A percentile compares a stretch with the other conserved stretches of the same genome.
phyloP scores from a whole-genome alignment of 2,329 filamentous ascomycete species.

The Corynespora cassiicola region DNA sequence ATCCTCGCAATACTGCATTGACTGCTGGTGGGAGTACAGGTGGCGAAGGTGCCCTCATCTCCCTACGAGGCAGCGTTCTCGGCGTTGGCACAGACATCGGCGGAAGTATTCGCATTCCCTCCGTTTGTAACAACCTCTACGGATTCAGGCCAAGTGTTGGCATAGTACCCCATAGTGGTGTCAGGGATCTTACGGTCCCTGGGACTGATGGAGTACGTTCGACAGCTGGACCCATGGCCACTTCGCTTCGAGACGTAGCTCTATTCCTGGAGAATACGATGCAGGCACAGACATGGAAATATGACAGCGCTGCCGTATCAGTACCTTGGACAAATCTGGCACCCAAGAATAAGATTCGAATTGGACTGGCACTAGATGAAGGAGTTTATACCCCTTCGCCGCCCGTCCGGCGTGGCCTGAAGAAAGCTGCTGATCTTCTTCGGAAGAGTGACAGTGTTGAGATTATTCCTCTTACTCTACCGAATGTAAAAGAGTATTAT shows the following conservation, averaged over 20 bases:
- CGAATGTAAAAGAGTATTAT: constrained; percentile 9
- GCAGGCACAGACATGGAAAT: constrained; percentile 46
- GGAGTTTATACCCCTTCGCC: constrained; percentile 13
- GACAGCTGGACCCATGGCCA: constrained; percentile 47
- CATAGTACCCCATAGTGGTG: constrained; percentile 46
- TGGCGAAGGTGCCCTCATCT: constrained; percentile 68
- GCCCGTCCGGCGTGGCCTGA: constrained; percentile 12
- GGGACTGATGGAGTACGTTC: constrained; percentile 30
- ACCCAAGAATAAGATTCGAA: constrained; percentile 6
- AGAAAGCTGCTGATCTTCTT: constrained; percentile 11
- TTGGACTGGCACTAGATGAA: constrained; percentile 13
- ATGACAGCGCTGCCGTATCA: constrained; percentile 13
- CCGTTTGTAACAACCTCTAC: constrained; percentile 59
- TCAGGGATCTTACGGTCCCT: constrained; percentile 20
- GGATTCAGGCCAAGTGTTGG: constrained; percentile 61
- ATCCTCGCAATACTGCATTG: constrained; percentile 63
- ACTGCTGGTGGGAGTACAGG: constrained; percentile 69
- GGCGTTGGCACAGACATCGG: constrained; percentile 68
- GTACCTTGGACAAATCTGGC: constrained; percentile 10
- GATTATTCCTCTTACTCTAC: constrained; percentile 8
- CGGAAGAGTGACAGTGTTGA: constrained; percentile 2
- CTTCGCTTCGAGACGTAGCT: constrained; percentile 44
- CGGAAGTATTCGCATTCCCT: constrained; percentile 54
- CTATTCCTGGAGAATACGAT: constrained; percentile 50
- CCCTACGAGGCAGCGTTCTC: constrained; percentile 62